A percentile compares a stretch with the other conserved stretches of the same genome.
Evolutionary conservation across 306 rosid genomes (phyloP).

Genomic region (Nissolia schottii): DNA sequence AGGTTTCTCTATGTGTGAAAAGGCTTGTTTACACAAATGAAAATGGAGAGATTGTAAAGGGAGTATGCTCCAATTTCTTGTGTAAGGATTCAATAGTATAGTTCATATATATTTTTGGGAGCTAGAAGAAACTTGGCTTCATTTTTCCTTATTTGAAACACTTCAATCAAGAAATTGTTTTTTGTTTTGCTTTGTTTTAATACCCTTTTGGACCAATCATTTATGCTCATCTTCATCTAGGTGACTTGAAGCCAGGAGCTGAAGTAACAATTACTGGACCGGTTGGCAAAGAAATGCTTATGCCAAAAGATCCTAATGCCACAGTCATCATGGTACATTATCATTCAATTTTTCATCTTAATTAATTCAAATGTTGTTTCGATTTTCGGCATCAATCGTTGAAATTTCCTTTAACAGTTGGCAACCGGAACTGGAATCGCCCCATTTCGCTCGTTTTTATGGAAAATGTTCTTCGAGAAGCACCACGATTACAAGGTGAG

Average conservation of each 20-base stretch:
- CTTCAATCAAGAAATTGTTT: neutral
- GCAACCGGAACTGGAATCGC: constrained; percentile 95
- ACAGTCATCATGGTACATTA: constrained; percentile 61
- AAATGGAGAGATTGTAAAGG: constrained; percentile 77
- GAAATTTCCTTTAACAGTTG: constrained; percentile 45
- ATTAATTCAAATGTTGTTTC: neutral
- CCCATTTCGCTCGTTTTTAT: constrained; percentile 76
- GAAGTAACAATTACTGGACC: constrained; percentile 83
- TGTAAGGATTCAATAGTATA: constrained; percentile 45
- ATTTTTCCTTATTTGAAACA: neutral
- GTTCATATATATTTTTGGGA: neutral
- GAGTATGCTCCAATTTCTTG: constrained; percentile 88
- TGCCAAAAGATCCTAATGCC: constrained; percentile 93
- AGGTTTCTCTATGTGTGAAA: constrained; percentile 97
- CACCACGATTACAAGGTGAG: constrained; percentile 73
- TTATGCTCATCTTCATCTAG: constrained; percentile 26
- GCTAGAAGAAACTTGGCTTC: neutral
- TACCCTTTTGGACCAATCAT: neutral
- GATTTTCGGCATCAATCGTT: constrained; percentile 12
- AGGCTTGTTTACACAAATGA: constrained; percentile 91
- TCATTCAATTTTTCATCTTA: neutral
- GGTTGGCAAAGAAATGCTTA: constrained; percentile 89
- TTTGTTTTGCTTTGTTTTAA: neutral
- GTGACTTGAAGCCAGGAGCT: constrained; percentile 83
- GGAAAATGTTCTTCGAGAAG: constrained; percentile 93